Conservation (phyloP, 2,329 filamentous ascomycete species). For the Aspergillus candidus region DNA sequence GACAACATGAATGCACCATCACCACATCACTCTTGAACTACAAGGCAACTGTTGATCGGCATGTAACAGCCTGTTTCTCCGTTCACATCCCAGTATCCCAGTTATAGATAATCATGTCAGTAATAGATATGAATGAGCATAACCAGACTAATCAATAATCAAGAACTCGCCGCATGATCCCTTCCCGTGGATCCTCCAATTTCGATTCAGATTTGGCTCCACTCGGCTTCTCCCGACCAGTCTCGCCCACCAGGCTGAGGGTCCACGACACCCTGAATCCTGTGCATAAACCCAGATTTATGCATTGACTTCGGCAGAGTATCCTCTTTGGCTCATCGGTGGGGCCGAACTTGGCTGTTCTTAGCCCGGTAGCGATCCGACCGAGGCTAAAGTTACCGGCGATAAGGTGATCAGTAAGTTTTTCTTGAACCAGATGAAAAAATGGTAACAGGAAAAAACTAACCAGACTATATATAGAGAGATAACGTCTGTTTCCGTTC, state of each 20-base stretch:
- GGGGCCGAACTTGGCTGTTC: slow-evolving; percentile 1
- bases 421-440: too few species aligned
- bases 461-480: too few species aligned
- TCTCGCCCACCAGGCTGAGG: slow-evolving; percentile 1
- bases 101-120: neutral
- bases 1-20: too few species aligned
- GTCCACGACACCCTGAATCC: neutral
- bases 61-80: too few species aligned
- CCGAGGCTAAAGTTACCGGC: neutral
- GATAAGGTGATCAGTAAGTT: too few species aligned
- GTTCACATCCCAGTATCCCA: neutral
- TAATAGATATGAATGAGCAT: neutral
- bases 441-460: too few species aligned
- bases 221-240: slow-evolving; percentile 8
- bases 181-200: slow-evolving; percentile 7
- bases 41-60: too few species aligned
- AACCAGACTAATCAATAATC: slow-evolving; percentile 9
- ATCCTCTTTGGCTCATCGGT: slow-evolving; percentile 1
- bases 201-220: slow-evolving; percentile 4
- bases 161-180: neutral
- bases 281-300: slow-evolving; percentile 11
- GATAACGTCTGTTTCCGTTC: too few species aligned
- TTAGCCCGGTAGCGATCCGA: slow-evolving; percentile 2
- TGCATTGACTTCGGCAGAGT: slow-evolving; percentile 4
- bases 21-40: too few species aligned